Base-by-base conservation (phyloP, 345 rosid species). In the Gossypium stocksii region DNA sequence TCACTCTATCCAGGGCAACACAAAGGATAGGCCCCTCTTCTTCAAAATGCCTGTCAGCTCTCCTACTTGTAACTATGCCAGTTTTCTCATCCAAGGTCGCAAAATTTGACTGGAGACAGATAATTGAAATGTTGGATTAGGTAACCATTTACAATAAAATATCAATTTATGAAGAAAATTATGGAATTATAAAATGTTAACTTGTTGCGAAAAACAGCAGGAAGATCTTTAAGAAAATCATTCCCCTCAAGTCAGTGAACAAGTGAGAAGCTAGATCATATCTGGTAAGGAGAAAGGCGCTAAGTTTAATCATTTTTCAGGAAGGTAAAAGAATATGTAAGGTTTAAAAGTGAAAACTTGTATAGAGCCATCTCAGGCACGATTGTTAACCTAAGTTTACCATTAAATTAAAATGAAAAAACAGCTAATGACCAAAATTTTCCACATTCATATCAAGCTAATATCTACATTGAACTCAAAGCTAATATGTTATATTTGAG, bases 21-120 rank as follows among this genome's bases (percentile, higher is more conserved):
- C 97, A 95, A 34, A 95, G 90, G 61, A 91, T 85, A n/a, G 97
- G 99, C 43, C 98, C 99, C 87, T 93, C 97, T 82, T 93, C 94
- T 82, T 93, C 99, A 73, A 95, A 95, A 81, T 93, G 96, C 80
- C 99, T 81, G 78, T 95, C 99, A 82, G 98, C 98, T 81, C 99
- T 90, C 76, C 99, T 84, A 75, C 96, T 90, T 60, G 80, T 79
- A 71, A 95, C 97, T 64, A 89, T 73, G 70, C 98, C 98, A 77
- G 93, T 84, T 83, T 88, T 85, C 84, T 85, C 97, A 77, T 95
- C 99, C 87, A 91, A 82, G 1, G 98, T 95, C 29, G 99, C 98
- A 71, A 95, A 95, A 86, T 95, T 93, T 8, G 98, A 95, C 98
- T 95, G 84, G 73, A 82, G 20, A 76, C 44, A 79, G 60, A 75